Evolutionary conservation across 2,329 filamentous ascomycete genomes (phyloP).

Genomic region (Peltaster fructicola): DNA sequence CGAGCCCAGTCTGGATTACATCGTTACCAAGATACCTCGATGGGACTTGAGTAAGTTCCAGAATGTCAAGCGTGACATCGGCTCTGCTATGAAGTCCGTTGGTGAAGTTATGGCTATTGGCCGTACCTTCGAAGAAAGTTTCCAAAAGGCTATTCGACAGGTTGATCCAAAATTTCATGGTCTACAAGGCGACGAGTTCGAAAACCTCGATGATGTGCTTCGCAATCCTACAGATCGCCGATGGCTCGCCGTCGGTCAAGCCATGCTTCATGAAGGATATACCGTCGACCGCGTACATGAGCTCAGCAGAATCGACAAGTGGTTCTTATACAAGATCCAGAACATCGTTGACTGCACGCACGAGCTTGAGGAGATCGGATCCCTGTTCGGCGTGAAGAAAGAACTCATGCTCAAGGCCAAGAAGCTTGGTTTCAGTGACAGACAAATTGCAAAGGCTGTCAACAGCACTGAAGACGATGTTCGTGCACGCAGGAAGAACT

Average conservation of each 20-base stretch:
- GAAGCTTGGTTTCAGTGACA: constrained; percentile 95
- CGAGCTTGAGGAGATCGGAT: constrained; percentile 70
- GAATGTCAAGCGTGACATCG: constrained; percentile 93
- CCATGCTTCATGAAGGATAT: constrained; percentile 95
- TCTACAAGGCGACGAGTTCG: constrained; percentile 90
- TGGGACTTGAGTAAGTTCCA: constrained; percentile 99
- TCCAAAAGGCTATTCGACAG: constrained; percentile 96
- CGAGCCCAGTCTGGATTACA: constrained; percentile 90
- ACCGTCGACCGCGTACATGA: constrained; percentile 82
- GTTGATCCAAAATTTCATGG: constrained; percentile 84
- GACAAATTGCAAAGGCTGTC: constrained; percentile 77
- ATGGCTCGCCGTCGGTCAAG: constrained; percentile 94
- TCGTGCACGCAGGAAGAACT: constrained; percentile 63
- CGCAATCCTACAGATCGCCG: constrained; percentile 87
- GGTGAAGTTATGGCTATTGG: constrained; percentile 99
- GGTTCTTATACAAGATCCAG: constrained; percentile 96
- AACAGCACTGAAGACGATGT: constrained; percentile 79
- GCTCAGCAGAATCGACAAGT: constrained; percentile 96
- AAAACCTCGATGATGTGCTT: constrained; percentile 76
- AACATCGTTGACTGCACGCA: constrained; percentile 86
- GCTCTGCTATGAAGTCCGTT: constrained; percentile 96
- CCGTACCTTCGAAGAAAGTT: constrained; percentile 94
- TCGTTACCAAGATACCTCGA: constrained; percentile 95
- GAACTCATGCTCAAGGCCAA: constrained; percentile 82
- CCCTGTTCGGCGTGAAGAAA: constrained; percentile 68